A percentile compares a stretch with the other conserved stretches of the same genome.
These are phyloP conservation scores for Suillus fuscotomentosus DNA, from an alignment of 768 basidiomycete species.

Conservation along the genomic window DNA sequence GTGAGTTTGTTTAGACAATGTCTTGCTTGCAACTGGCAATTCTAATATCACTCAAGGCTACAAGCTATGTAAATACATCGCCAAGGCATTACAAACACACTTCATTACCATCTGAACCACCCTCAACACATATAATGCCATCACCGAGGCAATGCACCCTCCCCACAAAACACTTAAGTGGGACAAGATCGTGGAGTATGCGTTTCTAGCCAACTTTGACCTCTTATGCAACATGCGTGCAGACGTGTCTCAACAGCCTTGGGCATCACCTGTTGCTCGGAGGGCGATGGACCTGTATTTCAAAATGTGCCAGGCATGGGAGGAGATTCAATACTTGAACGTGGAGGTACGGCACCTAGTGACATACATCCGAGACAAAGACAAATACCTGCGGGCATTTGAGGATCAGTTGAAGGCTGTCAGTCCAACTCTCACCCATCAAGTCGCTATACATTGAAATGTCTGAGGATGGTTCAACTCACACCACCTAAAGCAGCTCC, in stretches of 20 bases:
- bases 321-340: constrained; percentile 21
- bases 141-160: no score
- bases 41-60: no score
- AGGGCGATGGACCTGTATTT: constrained; percentile 19
- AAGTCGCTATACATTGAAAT: constrained; percentile 8
- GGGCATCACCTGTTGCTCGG: constrained; percentile 14
- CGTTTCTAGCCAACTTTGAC: constrained; percentile 1
- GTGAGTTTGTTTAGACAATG: no score
- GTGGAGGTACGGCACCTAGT: constrained; percentile 18
- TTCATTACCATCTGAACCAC: no score
- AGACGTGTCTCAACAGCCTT: constrained; percentile 16
- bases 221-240: constrained; percentile 14
- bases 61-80: no score
- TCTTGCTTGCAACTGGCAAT: no score
- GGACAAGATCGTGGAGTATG: neutral
- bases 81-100: no score
- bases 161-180: neutral
- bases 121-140: no score
- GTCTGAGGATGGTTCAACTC: constrained; percentile 7
- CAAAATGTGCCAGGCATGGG: constrained; percentile 17
- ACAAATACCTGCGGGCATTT: constrained; percentile 1
- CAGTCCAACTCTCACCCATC: constrained; percentile 10
- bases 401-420: constrained; percentile 2
- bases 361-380: constrained; percentile 18
- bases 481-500: constrained; percentile 7